Evolutionary conservation across 176 grass and related monocot species (phyloP), one percentile per base, ranked within the genome.

Genomic region (Musa itinerans): DNA sequence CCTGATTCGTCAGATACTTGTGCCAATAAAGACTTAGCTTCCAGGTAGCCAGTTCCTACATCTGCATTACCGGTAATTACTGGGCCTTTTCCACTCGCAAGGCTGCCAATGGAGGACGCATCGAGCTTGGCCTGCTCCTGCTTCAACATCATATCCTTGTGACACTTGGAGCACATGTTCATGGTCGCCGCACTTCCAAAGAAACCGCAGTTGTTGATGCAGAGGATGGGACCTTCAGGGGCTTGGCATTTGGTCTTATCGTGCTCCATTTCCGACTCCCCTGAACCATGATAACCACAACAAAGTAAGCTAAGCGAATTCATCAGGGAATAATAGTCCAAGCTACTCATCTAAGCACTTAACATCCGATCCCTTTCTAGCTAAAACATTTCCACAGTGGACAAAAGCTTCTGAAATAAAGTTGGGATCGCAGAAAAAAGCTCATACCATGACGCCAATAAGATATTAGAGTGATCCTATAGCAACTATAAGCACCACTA

Each of bases 111-210:
- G 10, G 43, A 68, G 63, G 66, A 64, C 59, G 79, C 43, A 49
- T 79, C 83, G 59, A 83, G 75, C 1, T 76, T 85, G 72, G 23
- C 24, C 56, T 76, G 54, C 25, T 48, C 25, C 27, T 76, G 22
- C 53, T 48, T 51, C 9, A 63, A 8, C 8, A 51, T 61, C 25
- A 20, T 53, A 22, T 88, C 85, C 10, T 82, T 55, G 69, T 85
- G 88, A 81, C 89, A 92, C 77, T 85, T 88, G 1, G 89, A 92
- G 63, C 89, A 92, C 74, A 88, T 68, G 59, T 88, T 85, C 2
- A 88, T 82, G 0, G 86, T 83, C 21, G 86, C 81, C 24, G 83
- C 17, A 69, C 81, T 92, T 15, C 89, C 89, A 7, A 85, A 92
- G 80, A 92, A 92, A 52, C 89, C 89, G 59, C 89, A 92, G 56